Evolutionary conservation across 495 filamentous ascomycete genomes (phyloP).

Genomic region (Neurospora pannonica): DNA sequence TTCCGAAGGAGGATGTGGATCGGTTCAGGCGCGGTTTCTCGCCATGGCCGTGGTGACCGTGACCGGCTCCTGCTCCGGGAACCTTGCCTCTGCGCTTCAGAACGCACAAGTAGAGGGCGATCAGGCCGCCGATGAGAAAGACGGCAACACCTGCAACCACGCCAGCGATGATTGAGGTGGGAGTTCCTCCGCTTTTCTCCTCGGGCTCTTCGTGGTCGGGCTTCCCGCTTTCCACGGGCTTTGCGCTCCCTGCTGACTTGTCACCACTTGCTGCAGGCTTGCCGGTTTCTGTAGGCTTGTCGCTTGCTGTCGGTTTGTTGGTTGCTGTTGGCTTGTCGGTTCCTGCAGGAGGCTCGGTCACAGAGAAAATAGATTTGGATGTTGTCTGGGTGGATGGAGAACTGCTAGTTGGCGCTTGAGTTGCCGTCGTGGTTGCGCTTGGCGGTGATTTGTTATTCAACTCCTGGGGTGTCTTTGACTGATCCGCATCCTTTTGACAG

Average conservation of each 20-base stretch:
- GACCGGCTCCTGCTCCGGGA: background rate
- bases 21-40: constrained; percentile 10
- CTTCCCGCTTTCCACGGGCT: background rate
- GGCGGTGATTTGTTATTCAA: constrained; percentile 12
- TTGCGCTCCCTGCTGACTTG: background rate
- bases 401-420: background rate
- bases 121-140: constrained; percentile 20
- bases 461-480: constrained; percentile 7
- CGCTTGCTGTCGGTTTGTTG: background rate
- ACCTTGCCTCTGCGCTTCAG: constrained; percentile 14
- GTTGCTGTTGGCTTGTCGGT: background rate
- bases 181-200: constrained; percentile 5
- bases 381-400: background rate
- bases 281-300: background rate
- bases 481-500: constrained; percentile 30
- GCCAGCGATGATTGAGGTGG: constrained; percentile 13
- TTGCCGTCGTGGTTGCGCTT: constrained; percentile 6
- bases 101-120: constrained; percentile 18
- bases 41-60: constrained; percentile 22
- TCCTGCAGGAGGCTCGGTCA: background rate
- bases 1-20: constrained; percentile 37
- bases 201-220: background rate
- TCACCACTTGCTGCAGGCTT: background rate
- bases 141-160: constrained; percentile 16
- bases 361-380: background rate